Base-by-base conservation (phyloP, 129 eudicot species). In the Erigeron canadensis region DNA sequence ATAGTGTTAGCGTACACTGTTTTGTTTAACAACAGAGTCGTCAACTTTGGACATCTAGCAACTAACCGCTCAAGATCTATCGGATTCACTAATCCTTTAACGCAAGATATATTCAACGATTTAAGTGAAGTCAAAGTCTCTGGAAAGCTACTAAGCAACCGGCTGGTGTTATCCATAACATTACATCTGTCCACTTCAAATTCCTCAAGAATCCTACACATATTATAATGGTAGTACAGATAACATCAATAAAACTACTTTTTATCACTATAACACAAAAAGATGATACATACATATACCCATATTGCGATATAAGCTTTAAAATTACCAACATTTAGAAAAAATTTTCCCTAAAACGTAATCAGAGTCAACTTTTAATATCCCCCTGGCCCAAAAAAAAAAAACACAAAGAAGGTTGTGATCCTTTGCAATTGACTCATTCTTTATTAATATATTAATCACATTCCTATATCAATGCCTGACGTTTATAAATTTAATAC, bases 171-270 rank as follows among this genome's bases (percentile, higher is more conserved):
- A 66, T 92, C 98, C 15, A 80, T 88, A 47, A 92, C 84, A 40
- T 82, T 91, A 58, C 86, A 86, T 64, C 84, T 90, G 75, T 89
- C 96, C 85, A 92, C 73, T 82, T 92, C 98, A 18, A 92, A 78
- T 77, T 87, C 89, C 84, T 79, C 81, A 22, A 91, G 93, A 68
- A 48, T 72, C 87, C 97, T 91, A 84, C 23, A 60, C 54, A 21
- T 6, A 67, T 70, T 23, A 10, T 17, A 63, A 11, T 11, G 22
- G 46, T 18, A 15, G 23, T 8, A 42, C 39, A 37, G 16, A 19
- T 37, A 41, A 39, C 10, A 58, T 22, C 41, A 11, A 69, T 37
- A 12, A n/a, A n/a, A 45, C 18, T 47, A n/a, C 3, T 51, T 5
- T 10, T n/a, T 15, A 57, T 56, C 40, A 40, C 18, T 44, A 3